Evolutionary conservation across 441 rosid genomes (phyloP).

Genomic region (Populus hybrid): DNA sequence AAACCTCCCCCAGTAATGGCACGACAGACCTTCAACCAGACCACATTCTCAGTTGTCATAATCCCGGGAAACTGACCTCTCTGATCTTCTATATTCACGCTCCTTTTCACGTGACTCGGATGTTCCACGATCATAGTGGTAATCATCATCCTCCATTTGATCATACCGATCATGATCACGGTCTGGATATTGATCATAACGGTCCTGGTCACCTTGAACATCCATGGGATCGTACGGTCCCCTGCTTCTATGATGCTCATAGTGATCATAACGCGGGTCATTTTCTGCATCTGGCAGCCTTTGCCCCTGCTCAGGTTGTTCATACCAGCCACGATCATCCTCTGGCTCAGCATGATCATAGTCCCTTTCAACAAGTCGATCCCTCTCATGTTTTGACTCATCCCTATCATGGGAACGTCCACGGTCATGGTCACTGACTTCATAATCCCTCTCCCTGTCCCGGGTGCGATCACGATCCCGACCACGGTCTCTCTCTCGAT

Average conservation of each 20-base stretch:
- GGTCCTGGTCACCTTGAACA: constrained; percentile 50
- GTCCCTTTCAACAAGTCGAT: constrained; percentile 49
- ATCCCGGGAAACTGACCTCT: constrained; percentile 27
- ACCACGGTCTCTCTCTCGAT: constrained; percentile 43
- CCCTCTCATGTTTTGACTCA: constrained; percentile 63
- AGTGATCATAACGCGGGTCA: constrained; percentile 43
- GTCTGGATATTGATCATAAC: constrained; percentile 58
- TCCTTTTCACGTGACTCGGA: constrained; percentile 36
- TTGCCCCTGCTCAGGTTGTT: constrained; percentile 42
- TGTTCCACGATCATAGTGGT: constrained; percentile 36
- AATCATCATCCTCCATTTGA: constrained; percentile 54
- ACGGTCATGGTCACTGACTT: constrained; percentile 50
- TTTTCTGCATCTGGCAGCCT: constrained; percentile 41
- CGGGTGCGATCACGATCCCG: constrained; percentile 41
- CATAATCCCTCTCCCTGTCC: constrained; percentile 64
- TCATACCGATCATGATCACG: constrained; percentile 51
- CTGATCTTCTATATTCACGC: constrained; percentile 29
- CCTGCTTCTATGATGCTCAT: constrained; percentile 50
- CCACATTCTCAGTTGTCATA: constrained; percentile 22
- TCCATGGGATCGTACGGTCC: constrained; percentile 37
- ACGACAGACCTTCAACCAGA: neutral
- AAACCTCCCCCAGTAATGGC: neutral
- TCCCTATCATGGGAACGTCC: constrained; percentile 66
- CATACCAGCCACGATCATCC: constrained; percentile 59
- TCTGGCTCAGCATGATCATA: constrained; percentile 52